Base-by-base conservation (phyloP, 495 filamentous ascomycete genomes). In the Diplogelasinospora grovesii region DNA sequence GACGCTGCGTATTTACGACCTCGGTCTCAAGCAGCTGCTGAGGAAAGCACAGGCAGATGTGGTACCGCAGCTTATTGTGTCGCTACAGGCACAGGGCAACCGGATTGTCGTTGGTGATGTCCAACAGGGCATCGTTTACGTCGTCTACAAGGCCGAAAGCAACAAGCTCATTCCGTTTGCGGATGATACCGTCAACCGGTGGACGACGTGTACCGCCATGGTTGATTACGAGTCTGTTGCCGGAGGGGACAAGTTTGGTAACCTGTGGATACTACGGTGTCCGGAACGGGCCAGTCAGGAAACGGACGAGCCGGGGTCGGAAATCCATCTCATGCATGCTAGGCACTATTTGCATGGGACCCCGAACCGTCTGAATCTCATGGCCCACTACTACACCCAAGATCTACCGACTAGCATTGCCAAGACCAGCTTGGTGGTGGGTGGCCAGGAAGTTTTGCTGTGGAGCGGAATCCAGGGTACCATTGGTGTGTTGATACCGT, bases 161-260 rank as follows among this genome's bases (percentile, higher is more conserved):
- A 95, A 97, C 60, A 78, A 81, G 23, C 68, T 97, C 25, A 90
- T 99, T 45, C 85, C 89, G 0, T 99, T 97, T 45, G 83, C 74
- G 11, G 92, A 97, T 53, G 93, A 99, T 57, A 79, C 80, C 11
- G 69, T 96, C 41, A 70, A 89, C 24, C 80, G 93, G 16, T 96
- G 85, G 83, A 94, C 86, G 1, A 89, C 85, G 1, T 79, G 81
- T 32, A 85, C 81, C 1, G 74, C 86, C 5, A 95, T 97, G 90
- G 81, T 96, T 1, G 93, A 99, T 57, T 99, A 99, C 63, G 92
- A 97, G 57, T 95, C 90, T 1, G 79, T 84, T 13, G 92, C 88
- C 8, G 92, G 89, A 23, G 93, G 93, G 28, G 93, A 99, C 66
- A 95, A 94, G 57, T 99, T 99, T 46, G 93, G 93, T 31, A 97